Percentiles rank a stretch among this genome's conserved stretches.
phyloP scores from a whole-genome alignment of 306 rosid species.

The Quillaja saponaria region DNA sequence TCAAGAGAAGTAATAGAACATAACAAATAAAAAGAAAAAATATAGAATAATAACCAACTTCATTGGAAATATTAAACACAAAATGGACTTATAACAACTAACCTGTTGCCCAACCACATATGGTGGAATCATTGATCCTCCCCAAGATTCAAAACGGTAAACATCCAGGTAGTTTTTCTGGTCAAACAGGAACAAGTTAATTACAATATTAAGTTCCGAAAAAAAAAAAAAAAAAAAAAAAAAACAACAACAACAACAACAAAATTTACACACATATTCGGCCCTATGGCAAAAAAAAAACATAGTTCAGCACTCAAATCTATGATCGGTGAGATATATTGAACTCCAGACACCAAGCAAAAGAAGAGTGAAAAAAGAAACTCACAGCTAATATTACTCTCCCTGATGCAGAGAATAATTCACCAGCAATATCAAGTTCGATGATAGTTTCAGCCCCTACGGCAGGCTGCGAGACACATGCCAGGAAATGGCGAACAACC shows the following conservation, averaged over 20 bases:
- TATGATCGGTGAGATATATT: not conserved
- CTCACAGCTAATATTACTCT: slow-evolving; percentile 87
- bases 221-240: not conserved
- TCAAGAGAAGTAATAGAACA: slow-evolving; percentile 17
- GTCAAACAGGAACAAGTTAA: slow-evolving; percentile 36
- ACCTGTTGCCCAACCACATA: slow-evolving; percentile 86
- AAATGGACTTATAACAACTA: slow-evolving; percentile 33
- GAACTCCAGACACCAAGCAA: not conserved
- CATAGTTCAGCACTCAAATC: too few relatives aligned
- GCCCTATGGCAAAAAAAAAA: too few relatives aligned
- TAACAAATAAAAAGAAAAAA: slow-evolving; percentile 21
- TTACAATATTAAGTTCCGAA: slow-evolving; percentile 15
- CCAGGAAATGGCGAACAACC: slow-evolving; percentile 96
- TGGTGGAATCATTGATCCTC: slow-evolving; percentile 78
- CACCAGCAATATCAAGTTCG: slow-evolving; percentile 88
- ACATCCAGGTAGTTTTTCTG: slow-evolving; percentile 95
- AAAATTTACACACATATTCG: slow-evolving; percentile 4
- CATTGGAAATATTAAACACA: slow-evolving; percentile 14
- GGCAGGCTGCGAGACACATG: slow-evolving; percentile 96
- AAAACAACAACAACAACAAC: not conserved
- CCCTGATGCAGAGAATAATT: slow-evolving; percentile 80
- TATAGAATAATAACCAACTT: slow-evolving; percentile 22
- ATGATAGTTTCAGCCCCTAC: slow-evolving; percentile 97
- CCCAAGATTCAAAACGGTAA: slow-evolving; percentile 89
- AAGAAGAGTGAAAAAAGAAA: slow-evolving; percentile 28